phyloP scores from a whole-genome alignment of 2,329 filamentous ascomycete genomes.

The Westerdykella ornata region DNA sequence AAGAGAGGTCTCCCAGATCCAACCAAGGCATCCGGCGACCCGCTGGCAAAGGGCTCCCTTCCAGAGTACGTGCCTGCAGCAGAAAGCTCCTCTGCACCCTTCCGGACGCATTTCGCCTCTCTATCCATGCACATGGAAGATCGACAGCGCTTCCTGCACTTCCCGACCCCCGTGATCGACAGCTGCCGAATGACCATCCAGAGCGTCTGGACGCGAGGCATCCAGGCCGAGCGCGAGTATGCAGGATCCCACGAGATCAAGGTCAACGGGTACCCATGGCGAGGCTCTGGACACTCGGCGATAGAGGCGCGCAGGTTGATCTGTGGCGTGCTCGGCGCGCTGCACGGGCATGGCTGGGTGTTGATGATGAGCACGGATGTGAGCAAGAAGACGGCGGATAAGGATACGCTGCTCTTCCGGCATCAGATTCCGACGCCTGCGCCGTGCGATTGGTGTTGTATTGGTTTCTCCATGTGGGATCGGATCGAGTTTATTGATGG shows the following conservation, averaged over 20 bases:
- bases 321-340: constrained; percentile 24
- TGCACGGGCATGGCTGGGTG: constrained; percentile 37
- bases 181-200: constrained; percentile 21
- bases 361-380: constrained; percentile 34
- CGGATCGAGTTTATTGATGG: constrained; percentile 32
- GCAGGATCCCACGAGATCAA: constrained; percentile 35
- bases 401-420: constrained; percentile 37
- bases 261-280: constrained; percentile 35
- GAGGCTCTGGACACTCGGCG: constrained; percentile 17
- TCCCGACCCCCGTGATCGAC: constrained; percentile 23
- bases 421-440: constrained; percentile 32
- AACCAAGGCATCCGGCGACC: too few relatives aligned
- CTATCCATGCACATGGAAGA: constrained; percentile 20
- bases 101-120: constrained; percentile 20
- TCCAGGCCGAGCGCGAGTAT: constrained; percentile 29
- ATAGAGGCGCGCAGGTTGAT: constrained; percentile 30
- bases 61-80: not conserved
- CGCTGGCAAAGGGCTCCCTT: too few relatives aligned
- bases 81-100: constrained; percentile 9
- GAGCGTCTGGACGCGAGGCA: constrained; percentile 24
- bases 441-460: constrained; percentile 34
- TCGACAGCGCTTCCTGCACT: constrained; percentile 33
- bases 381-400: constrained; percentile 28
- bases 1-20: too few relatives aligned
- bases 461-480: constrained; percentile 27